Percentiles rank a stretch among this genome's conserved stretches.
phyloP scores from a whole-genome alignment of 75 land plant species.

The Chamaecyparis obtusa region DNA sequence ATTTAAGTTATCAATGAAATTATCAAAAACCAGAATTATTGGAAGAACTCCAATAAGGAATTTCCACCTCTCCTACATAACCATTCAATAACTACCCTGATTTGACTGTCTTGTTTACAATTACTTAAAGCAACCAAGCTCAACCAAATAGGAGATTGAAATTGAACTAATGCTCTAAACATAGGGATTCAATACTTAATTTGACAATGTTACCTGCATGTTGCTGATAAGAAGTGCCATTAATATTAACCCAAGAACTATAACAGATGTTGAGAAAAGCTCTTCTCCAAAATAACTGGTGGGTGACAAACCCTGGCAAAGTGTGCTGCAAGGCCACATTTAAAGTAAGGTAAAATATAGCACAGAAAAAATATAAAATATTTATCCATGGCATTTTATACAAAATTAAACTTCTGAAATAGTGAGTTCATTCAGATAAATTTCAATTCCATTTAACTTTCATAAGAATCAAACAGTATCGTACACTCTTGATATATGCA shows the following conservation, averaged over 20 bases:
- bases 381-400: neutral
- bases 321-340: constrained; percentile 48
- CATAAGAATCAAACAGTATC: neutral
- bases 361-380: neutral
- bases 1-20: neutral
- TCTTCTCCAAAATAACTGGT: constrained; percentile 62
- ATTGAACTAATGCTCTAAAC: neutral
- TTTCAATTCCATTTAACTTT: neutral
- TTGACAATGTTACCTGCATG: constrained; percentile 64
- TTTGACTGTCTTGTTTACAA: neutral
- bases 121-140: neutral
- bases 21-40: neutral
- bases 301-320: constrained; percentile 64
- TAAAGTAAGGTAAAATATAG: neutral
- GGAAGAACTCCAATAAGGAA: neutral
- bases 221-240: constrained; percentile 75
- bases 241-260: constrained; percentile 62
- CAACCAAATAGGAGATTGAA: neutral
- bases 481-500: neutral
- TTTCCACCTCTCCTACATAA: neutral
- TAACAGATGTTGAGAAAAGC: constrained; percentile 59
- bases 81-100: neutral
- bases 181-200: neutral
- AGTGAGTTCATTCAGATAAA: neutral
- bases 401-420: neutral